phyloP scores from a whole-genome alignment of 139 green algal species.

The Micractinium sp. region DNA sequence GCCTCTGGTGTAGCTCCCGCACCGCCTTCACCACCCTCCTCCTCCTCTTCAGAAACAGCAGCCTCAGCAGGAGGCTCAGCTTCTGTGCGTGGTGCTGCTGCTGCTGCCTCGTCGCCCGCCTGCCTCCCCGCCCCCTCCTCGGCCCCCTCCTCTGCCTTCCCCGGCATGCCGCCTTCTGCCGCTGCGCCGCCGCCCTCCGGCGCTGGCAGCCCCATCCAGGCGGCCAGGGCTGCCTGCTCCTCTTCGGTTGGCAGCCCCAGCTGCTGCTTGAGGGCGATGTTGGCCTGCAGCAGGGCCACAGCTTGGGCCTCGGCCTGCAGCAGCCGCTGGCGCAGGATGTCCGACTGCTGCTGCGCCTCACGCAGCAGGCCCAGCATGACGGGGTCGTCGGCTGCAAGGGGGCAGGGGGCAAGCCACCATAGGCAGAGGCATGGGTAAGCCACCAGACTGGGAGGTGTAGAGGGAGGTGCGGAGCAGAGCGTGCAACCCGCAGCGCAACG shows the following conservation, averaged over 20 bases:
- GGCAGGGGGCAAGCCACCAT: too few species aligned
- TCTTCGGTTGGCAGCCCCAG: slow-evolving; percentile 19
- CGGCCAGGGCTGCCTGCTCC: slow-evolving; percentile 23
- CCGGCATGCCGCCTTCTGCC: background rate
- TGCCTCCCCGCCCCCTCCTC: background rate
- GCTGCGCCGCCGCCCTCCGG: background rate
- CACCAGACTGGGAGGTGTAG: too few species aligned
- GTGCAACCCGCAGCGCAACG: too few species aligned
- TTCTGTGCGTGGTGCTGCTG: background rate
- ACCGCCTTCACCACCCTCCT: background rate
- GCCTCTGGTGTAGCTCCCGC: background rate
- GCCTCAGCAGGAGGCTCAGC: background rate
- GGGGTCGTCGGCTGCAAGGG: background rate
- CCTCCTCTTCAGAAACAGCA: background rate
- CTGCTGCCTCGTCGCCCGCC: background rate
- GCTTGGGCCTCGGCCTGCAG: background rate
- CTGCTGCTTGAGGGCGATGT: slow-evolving; percentile 20
- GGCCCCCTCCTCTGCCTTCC: background rate
- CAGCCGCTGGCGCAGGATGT: slow-evolving; percentile 9
- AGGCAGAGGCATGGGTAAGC: too few species aligned
- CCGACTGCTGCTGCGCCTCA: slow-evolving; percentile 18
- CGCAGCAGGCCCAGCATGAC: slow-evolving; percentile 26
- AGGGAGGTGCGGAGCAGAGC: too few species aligned
- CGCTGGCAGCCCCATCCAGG: background rate
- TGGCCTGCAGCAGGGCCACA: slow-evolving; percentile 1